Evolutionary conservation across 169 alveolate genomes (phyloP), one percentile per base, ranked within the genome.

Genomic region (Theileria annulata): DNA sequence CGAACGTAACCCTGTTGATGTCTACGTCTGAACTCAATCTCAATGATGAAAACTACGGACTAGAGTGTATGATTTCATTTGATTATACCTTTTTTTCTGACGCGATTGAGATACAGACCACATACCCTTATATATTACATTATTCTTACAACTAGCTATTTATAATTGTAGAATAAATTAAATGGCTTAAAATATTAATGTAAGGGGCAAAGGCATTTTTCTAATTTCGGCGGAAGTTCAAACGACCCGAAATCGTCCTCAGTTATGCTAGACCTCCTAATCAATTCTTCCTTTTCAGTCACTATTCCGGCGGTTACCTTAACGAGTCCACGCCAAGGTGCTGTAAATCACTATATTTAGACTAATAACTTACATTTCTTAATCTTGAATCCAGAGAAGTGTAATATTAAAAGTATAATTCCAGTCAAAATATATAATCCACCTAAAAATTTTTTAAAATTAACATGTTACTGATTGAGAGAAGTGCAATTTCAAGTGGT

Each of bases 1-100:
- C 86, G 0, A 37, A n/a, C 47, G 84, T 79, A 69, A 77, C 89
- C 15, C 54, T 82, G 89, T 77, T 72, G 89, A 82, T 75, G 89
- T 82, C 89, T 82, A 63, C 79, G 49, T 59, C 89, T 82, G 89
- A 82, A 54, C 62, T 71, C 60, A 47, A 81, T 49, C 80, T 60
- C 70, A 27, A 84, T 84, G 90, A 84, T 84, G 90, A 84, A 33
- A 84, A 37, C 72, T 23, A 47, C 90, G 90, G 90, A 84, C 90
- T 84, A 77, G 90, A 84, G 90, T 84, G 76, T 77, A 84, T 84
- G 90, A 84, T 67, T 76, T 75, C 60, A 64, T 42, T 42, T 82
- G 88, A 82, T 82, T 82, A 75, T 67, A 80, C 76, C 19, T 37
- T 9, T 19, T 2, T 31, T 19, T 82, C 85, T 82, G 88, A 82